Percentiles rank a stretch among this genome's conserved stretches.
phyloP scores from a whole-genome alignment of 805 yeast species.

The Nakazawaea laoshanensis region DNA sequence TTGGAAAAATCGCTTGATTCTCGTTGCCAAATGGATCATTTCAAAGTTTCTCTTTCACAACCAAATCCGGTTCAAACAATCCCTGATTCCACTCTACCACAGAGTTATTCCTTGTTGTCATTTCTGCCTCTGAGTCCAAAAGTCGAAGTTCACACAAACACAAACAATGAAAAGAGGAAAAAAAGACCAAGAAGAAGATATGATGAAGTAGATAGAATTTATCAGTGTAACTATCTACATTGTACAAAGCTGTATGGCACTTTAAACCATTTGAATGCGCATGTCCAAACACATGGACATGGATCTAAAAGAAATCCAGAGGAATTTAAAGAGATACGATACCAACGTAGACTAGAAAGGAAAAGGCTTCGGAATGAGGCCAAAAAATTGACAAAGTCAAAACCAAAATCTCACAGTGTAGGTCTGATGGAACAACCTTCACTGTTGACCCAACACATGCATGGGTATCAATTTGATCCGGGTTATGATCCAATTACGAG shows the following conservation, averaged over 20 bases:
- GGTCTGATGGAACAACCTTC: neutral
- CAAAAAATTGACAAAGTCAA: neutral
- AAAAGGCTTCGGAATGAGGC: conserved; percentile 6
- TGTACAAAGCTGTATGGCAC: conserved; percentile 54
- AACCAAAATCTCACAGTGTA: conserved; percentile 1
- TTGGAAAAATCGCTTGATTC: too few species aligned
- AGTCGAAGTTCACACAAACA: conserved; percentile 1
- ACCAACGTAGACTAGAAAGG: conserved; percentile 26
- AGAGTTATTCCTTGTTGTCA: too few species aligned
- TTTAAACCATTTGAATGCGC: conserved; percentile 50
- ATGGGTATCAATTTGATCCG: too few species aligned
- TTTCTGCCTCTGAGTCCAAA: too few species aligned
- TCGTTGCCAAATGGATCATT: too few species aligned
- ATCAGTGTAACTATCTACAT: conserved; percentile 35
- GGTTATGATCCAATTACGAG: too few species aligned
- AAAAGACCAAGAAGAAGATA: conserved; percentile 47
- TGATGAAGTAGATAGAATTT: conserved; percentile 47
- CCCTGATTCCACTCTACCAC: too few species aligned
- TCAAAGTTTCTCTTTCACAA: too few species aligned
- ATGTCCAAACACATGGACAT: conserved; percentile 42
- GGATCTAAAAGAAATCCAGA: conserved; percentile 46
- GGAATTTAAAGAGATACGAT: conserved; percentile 44
- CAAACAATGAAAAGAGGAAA: neutral
- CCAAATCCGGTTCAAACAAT: too few species aligned
- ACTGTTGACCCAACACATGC: too few species aligned